Evolutionary conservation across 139 green algal species (phyloP).

Genomic region (Pleodorina starrii): DNA sequence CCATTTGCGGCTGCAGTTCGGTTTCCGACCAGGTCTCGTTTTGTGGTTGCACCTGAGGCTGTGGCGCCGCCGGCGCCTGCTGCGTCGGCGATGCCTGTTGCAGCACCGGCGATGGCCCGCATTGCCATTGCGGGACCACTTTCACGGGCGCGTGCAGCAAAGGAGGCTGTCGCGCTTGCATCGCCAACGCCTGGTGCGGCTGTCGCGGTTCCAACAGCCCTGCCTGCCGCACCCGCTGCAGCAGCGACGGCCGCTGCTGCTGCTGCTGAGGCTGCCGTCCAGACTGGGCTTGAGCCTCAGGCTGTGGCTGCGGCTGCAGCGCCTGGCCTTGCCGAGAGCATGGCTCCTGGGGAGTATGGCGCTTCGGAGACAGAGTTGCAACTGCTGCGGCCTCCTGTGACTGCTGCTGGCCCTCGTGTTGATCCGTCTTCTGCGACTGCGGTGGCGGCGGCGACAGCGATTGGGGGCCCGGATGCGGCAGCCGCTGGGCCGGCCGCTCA

Average conservation of each 20-base stretch:
- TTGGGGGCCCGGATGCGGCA: neutral
- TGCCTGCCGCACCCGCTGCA: neutral
- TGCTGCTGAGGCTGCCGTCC: neutral
- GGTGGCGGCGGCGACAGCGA: neutral
- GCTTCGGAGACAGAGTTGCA: too few species aligned
- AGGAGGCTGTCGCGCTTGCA: neutral
- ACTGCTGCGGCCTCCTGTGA: too few species aligned
- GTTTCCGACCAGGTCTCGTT: neutral
- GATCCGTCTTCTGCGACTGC: neutral
- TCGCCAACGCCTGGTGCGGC: neutral
- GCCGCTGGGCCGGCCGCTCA: neutral
- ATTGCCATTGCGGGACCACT: neutral
- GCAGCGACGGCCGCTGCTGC: neutral
- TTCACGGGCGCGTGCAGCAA: neutral
- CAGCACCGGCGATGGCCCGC: neutral
- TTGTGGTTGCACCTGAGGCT: too few species aligned
- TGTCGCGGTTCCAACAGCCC: neutral
- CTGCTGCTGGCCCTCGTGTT: too few species aligned
- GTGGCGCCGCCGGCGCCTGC: neutral
- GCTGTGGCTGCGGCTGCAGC: neutral
- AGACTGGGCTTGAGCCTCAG: too few species aligned
- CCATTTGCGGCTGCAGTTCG: neutral
- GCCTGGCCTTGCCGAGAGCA: neutral
- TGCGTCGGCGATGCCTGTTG: neutral
- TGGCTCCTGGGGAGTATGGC: too few species aligned